phyloP scores from a whole-genome alignment of 768 basidiomycete species.

The Trametes meyenii region DNA sequence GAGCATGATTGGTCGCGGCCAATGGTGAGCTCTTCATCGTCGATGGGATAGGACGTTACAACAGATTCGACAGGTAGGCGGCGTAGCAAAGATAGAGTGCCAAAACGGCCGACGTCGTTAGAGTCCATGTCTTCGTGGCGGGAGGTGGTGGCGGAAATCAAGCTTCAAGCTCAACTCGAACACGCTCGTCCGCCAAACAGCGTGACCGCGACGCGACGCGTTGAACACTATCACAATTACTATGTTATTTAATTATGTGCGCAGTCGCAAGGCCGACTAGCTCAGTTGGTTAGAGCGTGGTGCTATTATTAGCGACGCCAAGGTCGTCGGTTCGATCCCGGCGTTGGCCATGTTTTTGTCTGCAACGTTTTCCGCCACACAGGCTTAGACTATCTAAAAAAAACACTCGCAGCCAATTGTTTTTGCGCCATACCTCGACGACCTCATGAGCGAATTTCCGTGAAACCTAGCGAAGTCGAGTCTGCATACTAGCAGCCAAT shows the following conservation, averaged over 20 bases:
- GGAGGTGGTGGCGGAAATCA: background rate
- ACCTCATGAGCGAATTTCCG: no score
- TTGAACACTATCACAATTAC: background rate
- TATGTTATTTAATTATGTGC: no score
- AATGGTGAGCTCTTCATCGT: conserved; percentile 67
- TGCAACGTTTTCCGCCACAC: no score
- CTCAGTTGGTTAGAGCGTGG: conserved; percentile 95
- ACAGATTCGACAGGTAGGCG: conserved; percentile 46
- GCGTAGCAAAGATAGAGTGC: conserved; percentile 67
- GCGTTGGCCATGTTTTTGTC: conserved; percentile 22
- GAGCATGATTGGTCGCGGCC: conserved; percentile 66
- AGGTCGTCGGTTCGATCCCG: conserved; percentile 28
- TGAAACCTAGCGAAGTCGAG: no score
- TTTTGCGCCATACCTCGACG: no score
- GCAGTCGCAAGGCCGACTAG: conserved; percentile 94
- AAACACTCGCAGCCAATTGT: no score
- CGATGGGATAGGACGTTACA: conserved; percentile 73
- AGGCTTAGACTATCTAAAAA: no score
- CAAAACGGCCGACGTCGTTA: conserved; percentile 64
- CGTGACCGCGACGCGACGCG: conserved; percentile 11
- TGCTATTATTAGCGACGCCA: conserved; percentile 56
- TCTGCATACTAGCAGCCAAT: no score
- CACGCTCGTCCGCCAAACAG: background rate
- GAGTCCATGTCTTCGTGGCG: conserved; percentile 37
- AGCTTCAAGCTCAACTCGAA: conserved; percentile 1